Percentiles rank a stretch among this genome's conserved stretches.
These are phyloP conservation scores for Canavalia gladiata DNA, from an alignment of 306 rosid species.

Conservation along the genomic window DNA sequence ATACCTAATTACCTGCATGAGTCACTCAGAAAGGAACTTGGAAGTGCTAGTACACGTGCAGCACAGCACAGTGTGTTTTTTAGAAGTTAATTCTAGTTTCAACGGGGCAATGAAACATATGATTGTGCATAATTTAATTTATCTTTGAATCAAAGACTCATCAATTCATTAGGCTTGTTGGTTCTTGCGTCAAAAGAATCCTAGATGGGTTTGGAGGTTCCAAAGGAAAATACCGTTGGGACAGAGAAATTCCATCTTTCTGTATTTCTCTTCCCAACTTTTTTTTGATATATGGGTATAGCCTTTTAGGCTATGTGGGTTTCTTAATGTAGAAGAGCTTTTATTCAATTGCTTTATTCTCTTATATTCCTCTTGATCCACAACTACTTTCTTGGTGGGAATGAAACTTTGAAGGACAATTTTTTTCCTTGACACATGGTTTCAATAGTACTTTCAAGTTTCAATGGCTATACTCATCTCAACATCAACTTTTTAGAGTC, in stretches of 20 bases:
- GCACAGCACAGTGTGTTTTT: neutral
- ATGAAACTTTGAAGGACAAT: constrained; percentile 59
- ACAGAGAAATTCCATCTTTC: constrained; percentile 60
- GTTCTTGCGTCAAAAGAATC: constrained; percentile 59
- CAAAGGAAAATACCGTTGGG: constrained; percentile 52
- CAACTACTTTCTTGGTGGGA: constrained; percentile 84
- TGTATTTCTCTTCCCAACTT: constrained; percentile 47
- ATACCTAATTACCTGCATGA: constrained; percentile 27
- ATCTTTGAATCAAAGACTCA: constrained; percentile 71
- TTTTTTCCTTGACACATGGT: constrained; percentile 63
- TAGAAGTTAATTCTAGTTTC: constrained; percentile 40
- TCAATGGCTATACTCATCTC: constrained; percentile 76
- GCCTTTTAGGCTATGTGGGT: constrained; percentile 54
- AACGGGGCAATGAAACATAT: constrained; percentile 58
- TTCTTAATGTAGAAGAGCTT: constrained; percentile 61
- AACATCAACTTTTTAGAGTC: constrained; percentile 66
- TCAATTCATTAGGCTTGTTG: constrained; percentile 57
- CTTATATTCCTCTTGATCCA: constrained; percentile 53
- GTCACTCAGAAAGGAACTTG: constrained; percentile 20
- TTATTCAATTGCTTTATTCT: constrained; percentile 71
- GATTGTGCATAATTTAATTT: constrained; percentile 62
- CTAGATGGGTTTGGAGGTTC: constrained; percentile 35
- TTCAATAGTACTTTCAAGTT: constrained; percentile 64
- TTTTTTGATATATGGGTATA: constrained; percentile 26
- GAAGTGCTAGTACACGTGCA: constrained; percentile 45